Base-by-base conservation (phyloP, 345 rosid genomes). In the Salix dunnii region DNA sequence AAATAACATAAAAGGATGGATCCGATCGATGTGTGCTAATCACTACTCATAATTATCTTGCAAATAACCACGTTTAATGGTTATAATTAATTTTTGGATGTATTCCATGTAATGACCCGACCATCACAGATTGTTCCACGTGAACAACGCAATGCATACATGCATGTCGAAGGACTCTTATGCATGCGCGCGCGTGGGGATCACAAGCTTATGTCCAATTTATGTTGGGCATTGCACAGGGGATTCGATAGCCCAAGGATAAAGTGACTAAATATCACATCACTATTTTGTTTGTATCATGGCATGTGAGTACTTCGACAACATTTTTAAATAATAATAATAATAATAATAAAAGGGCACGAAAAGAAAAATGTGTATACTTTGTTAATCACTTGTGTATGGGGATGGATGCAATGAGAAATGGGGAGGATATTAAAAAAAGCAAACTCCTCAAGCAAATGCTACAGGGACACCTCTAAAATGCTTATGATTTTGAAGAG, bases 41-140 rank as follows among this genome's bases (percentile, higher is more conserved):
- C 49, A 13, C 49, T 13, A 0, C 5, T 3, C 17, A 14, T 46
- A 46, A 46, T 46, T 46, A 14, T 46, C 18, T 46, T 13, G 49
- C 49, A 46, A 46, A 4, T 46, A 13, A 46, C 18, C 49, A 46
- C 0, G 16, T 13, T 14, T 13, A 46, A 46, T 4, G 14, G 5
- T 46, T 12, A 46, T 46, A 46, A 46, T 46, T 46, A 46, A 46
- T 46, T 14, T 14, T 14, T 3, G 51, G 51, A 46, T 14, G 51
- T 13, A 46, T 46, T 13, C 13, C 13, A 46, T 4, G 27, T 18
- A 17, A 49, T 49, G 55, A 21, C 27, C 27, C 76, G 83, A 81
- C 86, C 84, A 77, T 66, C 85, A 78, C 77, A 83, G 81, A 40
- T 78, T 66, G 73, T 40, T 77, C 83, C 86, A 88, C 84, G 88